Percentiles rank a stretch among this genome's conserved stretches.
These are phyloP conservation scores for Hordeum vulgare DNA, from an alignment of 176 grass and related monocot species.

Conservation along the genomic window MorexV3_pseudomolecules_assembly NC_058522.1:498476281-498476780, in stretches of 20 bases:
- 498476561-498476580: slow-evolving; percentile 94
- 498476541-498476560: slow-evolving; percentile 84
- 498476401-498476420: slow-evolving; percentile 65
- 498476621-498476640: slow-evolving; percentile 10
- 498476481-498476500: neutral
- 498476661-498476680: slow-evolving; percentile 15
- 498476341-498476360: neutral
- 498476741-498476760: neutral
- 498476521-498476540: slow-evolving; percentile 95
- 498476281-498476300: slow-evolving; percentile 83
- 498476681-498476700: slow-evolving; percentile 32
- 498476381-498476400: slow-evolving; percentile 21
- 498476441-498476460: slow-evolving; percentile 45
- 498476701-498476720: slow-evolving; percentile 96
- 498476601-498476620: slow-evolving; percentile 35
- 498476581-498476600: slow-evolving; percentile 94
- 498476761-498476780: neutral
- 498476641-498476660: slow-evolving; percentile 8
- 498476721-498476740: slow-evolving; percentile 62
- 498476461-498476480: slow-evolving; percentile 5
- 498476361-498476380: slow-evolving; percentile 3
- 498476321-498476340: neutral
- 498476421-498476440: slow-evolving; percentile 86
- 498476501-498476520: slow-evolving; percentile 18
- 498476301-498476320: slow-evolving; percentile 54